Percentiles rank a stretch among this genome's conserved stretches.
These are phyloP conservation scores for Kazachstania martiniae DNA, from an alignment of 805 yeast species.

Conservation along the genomic window DNA sequence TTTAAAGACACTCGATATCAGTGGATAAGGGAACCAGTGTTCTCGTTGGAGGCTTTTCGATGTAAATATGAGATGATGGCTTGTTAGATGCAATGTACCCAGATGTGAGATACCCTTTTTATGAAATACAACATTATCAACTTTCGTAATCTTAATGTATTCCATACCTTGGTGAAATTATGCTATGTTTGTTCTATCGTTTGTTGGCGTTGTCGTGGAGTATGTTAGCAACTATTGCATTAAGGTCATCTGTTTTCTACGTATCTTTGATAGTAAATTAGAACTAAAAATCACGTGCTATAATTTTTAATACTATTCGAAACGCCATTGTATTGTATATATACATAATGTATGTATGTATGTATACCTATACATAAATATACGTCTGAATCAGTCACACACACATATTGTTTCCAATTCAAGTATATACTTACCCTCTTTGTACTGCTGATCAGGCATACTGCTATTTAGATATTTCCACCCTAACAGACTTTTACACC, in stretches of 20 bases:
- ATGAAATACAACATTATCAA: constrained; percentile 41
- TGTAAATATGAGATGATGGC: constrained; percentile 61
- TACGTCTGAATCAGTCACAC: too few relatives aligned
- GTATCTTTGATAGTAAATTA: too few relatives aligned
- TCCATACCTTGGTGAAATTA: too few relatives aligned
- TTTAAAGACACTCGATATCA: constrained; percentile 52
- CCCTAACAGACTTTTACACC: constrained; percentile 46
- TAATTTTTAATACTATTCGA: too few relatives aligned
- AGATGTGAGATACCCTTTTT: constrained; percentile 44
- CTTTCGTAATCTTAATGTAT: constrained; percentile 42
- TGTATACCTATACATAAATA: neutral
- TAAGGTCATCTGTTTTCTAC: too few relatives aligned
- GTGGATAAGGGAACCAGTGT: constrained; percentile 87
- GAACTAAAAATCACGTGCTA: too few relatives aligned
- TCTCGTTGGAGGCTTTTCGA: constrained; percentile 38
- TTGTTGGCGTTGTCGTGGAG: too few relatives aligned
- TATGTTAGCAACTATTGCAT: too few relatives aligned
- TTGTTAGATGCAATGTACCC: constrained; percentile 60
- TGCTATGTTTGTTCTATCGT: neutral
- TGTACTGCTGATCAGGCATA: constrained; percentile 37
- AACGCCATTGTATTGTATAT: too few relatives aligned
- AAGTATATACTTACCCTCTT: constrained; percentile 51
- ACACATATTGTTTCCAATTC: constrained; percentile 29
- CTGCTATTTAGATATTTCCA: constrained; percentile 52
- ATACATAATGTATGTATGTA: neutral